Evolutionary conservation across 345 rosid genomes (phyloP).

Genomic region (Eucalyptus cladocalyx): DNA sequence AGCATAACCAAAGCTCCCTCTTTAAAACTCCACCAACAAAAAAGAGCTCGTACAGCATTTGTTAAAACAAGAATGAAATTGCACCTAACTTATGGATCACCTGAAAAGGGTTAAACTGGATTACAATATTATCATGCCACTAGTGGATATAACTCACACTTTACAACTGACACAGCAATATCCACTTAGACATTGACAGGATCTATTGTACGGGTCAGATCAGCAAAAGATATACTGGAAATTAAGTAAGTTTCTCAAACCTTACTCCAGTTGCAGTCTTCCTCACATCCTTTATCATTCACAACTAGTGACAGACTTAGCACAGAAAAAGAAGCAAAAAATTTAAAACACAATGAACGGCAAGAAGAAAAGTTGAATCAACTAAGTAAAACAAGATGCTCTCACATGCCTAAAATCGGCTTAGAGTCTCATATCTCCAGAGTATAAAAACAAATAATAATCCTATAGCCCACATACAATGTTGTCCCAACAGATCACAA

Average conservation of each 20-base stretch:
- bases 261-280: not conserved
- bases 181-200: not conserved
- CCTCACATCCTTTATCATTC: not conserved
- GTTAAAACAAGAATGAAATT: not conserved
- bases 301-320: not conserved
- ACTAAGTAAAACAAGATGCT: not conserved
- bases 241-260: not conserved
- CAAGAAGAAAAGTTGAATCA: not conserved
- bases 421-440: not conserved
- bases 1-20: not conserved
- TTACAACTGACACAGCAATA: not conserved
- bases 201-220: not conserved
- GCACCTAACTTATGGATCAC: not conserved
- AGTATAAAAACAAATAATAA: not conserved
- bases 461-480: not conserved
- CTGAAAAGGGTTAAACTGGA: not conserved
- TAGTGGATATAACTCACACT: not conserved
- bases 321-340: not conserved
- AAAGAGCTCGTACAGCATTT: not conserved
- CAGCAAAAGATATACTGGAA: not conserved
- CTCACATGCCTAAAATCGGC: not conserved
- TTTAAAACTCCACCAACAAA: not conserved
- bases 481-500: fast-evolving
- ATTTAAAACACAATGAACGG: not conserved
- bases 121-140: not conserved